Base-by-base conservation (phyloP, 2,329 filamentous ascomycete genomes). In the Triangularia setosa region DNA sequence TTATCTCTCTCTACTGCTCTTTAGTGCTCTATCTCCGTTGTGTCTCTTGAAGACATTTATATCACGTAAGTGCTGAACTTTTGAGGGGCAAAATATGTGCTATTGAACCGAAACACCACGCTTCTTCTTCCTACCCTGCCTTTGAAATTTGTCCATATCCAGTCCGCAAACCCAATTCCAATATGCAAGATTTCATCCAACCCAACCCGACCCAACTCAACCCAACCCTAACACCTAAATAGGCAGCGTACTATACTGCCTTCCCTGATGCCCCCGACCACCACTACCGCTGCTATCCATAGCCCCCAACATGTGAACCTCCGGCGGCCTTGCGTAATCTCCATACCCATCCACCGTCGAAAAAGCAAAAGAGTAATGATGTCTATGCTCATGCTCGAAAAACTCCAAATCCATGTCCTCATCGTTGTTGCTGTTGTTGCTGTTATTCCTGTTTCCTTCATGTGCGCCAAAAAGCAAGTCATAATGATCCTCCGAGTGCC, bases 301-400 rank as follows among this genome's bases (percentile, higher is more conserved):
- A 55, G 65, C 58, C 11, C 60, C 65, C 23, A 69, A 40, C 33
- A 69, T 64, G 62, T 66, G 66, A 58, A 66, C 58, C 44, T 66
- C 67, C 3, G 52, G 2, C 65, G 60, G 25, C 67, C 63, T 25
- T 4, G 16, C 44, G 54, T 21, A 24, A 53, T 23, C 35, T 23
- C 27, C n/a, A 12, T 58, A 21, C 35, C 7, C 16, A 14, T 58
- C 54, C 25, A 52, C 7, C 40, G 11, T 21, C 16, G 40, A 48
- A 48, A 48, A 48, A 2, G 40, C 9, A 33, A 16, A 4, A 35
- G 30, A 35, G 27, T 52, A 16, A 59, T 48, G 14, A 44, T 48
- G 48, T 11, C 52, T 21, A 16, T 48, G 40, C 40, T 48, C 40
- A 14, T 48, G 18, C n/a, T 48, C 40, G n/a, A 52, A 48, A 40